Percentiles rank a stretch among this genome's conserved stretches.
These are phyloP conservation scores for Neoarthrinium moseri DNA, from an alignment of 2,329 filamentous ascomycete genomes.

Conservation along the genomic window DNA sequence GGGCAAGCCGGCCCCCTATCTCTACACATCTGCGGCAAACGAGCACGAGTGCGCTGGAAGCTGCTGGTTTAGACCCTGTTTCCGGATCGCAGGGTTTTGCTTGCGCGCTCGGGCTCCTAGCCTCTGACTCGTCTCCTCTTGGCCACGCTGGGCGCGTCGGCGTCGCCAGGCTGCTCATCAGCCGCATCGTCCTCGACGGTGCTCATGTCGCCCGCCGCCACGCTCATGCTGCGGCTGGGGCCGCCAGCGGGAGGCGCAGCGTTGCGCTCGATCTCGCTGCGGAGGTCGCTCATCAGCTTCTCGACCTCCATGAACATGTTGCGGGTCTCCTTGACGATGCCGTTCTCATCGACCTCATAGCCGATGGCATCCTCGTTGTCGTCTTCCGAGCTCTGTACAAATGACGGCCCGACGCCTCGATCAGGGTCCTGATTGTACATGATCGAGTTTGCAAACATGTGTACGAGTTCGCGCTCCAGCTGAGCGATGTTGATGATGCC, in stretches of 20 bases:
- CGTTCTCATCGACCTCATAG: conserved; percentile 76
- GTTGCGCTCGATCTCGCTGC: conserved; percentile 61
- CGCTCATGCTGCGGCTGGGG: conserved; percentile 28
- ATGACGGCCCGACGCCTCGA: conserved; percentile 64
- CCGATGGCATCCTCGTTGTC: conserved; percentile 44
- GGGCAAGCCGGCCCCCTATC: too few species aligned
- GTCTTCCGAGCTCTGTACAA: conserved; percentile 44
- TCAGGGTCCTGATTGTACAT: conserved; percentile 94
- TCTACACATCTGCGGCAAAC: too few species aligned
- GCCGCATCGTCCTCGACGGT: conserved; percentile 44
- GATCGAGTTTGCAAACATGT: conserved; percentile 97
- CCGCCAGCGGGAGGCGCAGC: conserved; percentile 32
- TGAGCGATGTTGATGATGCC: conserved; percentile 92
- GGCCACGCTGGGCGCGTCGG: conserved; percentile 19
- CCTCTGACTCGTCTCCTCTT: conserved; percentile 30
- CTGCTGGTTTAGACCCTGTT: too few species aligned
- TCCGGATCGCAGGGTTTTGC: too few species aligned
- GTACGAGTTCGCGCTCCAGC: conserved; percentile 87
- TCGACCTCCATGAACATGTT: conserved; percentile 91
- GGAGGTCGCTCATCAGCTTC: conserved; percentile 71
- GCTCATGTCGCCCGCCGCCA: conserved; percentile 40
- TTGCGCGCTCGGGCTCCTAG: conserved; percentile 14
- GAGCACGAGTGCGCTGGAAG: too few species aligned
- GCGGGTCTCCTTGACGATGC: conserved; percentile 81
- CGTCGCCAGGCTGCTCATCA: conserved; percentile 45